Conservation (phyloP, 2,329 filamentous ascomycete species). For the Fonsecaea multimorphosa region DNA sequence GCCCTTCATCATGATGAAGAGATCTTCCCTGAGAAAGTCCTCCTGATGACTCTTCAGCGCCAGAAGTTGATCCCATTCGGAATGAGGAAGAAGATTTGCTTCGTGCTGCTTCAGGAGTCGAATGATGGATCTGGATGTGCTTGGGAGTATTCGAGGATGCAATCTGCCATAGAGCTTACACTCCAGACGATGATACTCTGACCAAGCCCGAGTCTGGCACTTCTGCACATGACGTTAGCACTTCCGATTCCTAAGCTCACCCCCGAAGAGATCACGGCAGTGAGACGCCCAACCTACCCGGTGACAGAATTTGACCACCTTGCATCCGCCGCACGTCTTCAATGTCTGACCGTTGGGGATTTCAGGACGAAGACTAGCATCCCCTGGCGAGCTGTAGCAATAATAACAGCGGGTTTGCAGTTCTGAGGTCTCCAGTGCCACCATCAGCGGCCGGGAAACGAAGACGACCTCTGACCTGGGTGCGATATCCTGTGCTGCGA, state of each 20-base stretch:
- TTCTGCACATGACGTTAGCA: conserved; percentile 46
- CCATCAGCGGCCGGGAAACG: conserved; percentile 59
- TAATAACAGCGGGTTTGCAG: conserved; percentile 63
- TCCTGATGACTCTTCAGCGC: conserved; percentile 57
- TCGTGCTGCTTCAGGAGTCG: conserved; percentile 59
- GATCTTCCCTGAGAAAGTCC: conserved; percentile 57
- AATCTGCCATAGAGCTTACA: conserved; percentile 60
- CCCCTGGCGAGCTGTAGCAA: conserved; percentile 52
- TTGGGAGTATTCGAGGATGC: conserved; percentile 58
- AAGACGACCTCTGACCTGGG: conserved; percentile 57
- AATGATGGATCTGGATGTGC: conserved; percentile 61
- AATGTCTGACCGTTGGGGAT: conserved; percentile 44
- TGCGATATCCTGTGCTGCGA: conserved; percentile 57
- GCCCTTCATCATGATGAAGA: conserved; percentile 61
- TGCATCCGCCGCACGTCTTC: conserved; percentile 65
- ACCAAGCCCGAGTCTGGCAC: conserved; percentile 67
- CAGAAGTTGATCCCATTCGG: conserved; percentile 53
- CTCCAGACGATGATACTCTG: conserved; percentile 63
- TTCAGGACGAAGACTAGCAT: conserved; percentile 21
- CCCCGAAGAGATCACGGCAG: background rate
- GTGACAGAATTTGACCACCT: conserved; percentile 64
- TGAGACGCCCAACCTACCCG: conserved; percentile 52
- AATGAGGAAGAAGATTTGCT: conserved; percentile 44
- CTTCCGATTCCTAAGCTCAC: background rate
- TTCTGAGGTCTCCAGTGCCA: conserved; percentile 60